These are phyloP conservation scores for Gynochthodes officinalis DNA, from an alignment of 257 asterid species.

Conservation along the genomic window DNA sequence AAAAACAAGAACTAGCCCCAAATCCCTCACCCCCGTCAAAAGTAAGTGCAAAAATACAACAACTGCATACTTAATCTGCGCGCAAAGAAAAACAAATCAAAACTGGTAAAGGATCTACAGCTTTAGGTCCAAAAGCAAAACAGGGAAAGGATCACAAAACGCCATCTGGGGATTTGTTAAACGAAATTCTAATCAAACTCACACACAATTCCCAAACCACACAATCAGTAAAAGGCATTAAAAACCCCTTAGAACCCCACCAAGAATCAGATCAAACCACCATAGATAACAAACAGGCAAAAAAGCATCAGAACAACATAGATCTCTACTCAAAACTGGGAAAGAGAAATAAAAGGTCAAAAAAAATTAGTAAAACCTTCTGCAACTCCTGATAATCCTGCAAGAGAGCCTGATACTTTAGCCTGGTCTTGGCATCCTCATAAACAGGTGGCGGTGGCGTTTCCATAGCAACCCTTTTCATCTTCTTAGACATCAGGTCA, in stretches of 20 bases:
- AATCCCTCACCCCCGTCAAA: neutral
- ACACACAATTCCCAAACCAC: neutral
- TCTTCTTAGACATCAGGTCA: conserved; percentile 72
- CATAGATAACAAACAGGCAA: conserved; percentile 21
- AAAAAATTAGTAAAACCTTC: conserved; percentile 40
- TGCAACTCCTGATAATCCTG: conserved; percentile 69
- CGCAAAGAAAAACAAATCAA: neutral
- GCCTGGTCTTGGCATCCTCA: conserved; percentile 45
- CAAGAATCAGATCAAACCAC: conserved; percentile 19
- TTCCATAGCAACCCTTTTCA: conserved; percentile 43
- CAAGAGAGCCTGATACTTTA: conserved; percentile 57
- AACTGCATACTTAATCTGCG: neutral
- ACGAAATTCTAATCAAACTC: conserved; percentile 6
- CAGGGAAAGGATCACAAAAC: neutral
- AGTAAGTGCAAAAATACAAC: neutral
- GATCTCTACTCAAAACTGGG: conserved; percentile 12
- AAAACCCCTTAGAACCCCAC: neutral
- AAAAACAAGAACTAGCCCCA: neutral
- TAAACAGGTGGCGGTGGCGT: conserved; percentile 18
- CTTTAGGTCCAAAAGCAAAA: neutral
- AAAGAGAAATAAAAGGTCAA: conserved; percentile 15
- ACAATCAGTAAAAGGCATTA: conserved; percentile 2
- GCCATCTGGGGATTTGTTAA: neutral
- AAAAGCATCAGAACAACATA: neutral
- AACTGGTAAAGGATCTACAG: neutral